phyloP scores from a whole-genome alignment of 2,329 filamentous ascomycete genomes.

The Parastagonospora avenae region DNA sequence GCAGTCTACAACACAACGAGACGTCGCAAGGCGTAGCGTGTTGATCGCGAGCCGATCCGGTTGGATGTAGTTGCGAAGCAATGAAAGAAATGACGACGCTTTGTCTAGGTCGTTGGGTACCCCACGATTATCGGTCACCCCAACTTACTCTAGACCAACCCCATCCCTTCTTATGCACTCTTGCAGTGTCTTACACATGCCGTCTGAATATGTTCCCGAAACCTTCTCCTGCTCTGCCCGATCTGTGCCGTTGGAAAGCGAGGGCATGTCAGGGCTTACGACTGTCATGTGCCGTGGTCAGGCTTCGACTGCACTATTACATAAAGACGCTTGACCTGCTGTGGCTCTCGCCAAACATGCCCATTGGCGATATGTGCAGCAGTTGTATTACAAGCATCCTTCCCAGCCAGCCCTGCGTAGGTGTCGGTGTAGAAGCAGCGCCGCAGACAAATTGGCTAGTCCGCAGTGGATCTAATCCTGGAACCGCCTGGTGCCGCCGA shows the following conservation, averaged over 20 bases:
- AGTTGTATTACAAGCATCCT: background rate
- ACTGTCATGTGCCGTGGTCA: constrained; percentile 31
- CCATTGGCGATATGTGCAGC: constrained; percentile 2
- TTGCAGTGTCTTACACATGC: constrained; percentile 7
- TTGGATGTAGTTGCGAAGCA: background rate
- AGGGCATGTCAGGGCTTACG: constrained; percentile 20
- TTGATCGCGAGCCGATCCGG: background rate
- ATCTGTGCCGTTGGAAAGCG: constrained; percentile 40
- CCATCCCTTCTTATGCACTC: constrained; percentile 11
- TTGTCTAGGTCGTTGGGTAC: constrained; percentile 8
- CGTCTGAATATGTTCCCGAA: background rate
- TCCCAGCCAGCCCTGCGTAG: background rate
- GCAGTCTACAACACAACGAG: background rate
- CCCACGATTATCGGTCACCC: constrained; percentile 10
- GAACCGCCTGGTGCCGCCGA: background rate
- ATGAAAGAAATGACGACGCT: constrained; percentile 4
- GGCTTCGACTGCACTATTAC: constrained; percentile 26
- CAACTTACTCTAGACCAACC: constrained; percentile 1
- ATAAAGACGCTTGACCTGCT: constrained; percentile 17
- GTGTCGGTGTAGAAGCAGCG: background rate
- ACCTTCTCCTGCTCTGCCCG: constrained; percentile 27
- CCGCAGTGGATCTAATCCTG: background rate
- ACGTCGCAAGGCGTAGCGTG: background rate
- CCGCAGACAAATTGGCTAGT: background rate
- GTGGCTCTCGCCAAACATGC: constrained; percentile 1